phyloP scores from a whole-genome alignment of 208 protist genomes.

The Herpetomonas muscarum region DNA sequence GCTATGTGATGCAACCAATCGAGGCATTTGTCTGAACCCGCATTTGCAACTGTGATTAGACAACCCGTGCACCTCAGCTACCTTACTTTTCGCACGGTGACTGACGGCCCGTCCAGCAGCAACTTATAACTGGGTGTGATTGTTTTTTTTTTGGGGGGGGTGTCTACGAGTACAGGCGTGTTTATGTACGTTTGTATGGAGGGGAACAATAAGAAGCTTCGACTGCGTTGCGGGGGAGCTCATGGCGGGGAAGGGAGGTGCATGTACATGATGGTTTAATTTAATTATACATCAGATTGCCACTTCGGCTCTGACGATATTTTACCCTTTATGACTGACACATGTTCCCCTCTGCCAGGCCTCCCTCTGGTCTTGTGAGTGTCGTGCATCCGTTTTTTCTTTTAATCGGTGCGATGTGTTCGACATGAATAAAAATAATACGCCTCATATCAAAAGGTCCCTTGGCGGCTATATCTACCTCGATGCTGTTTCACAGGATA shows the following conservation, averaged over 20 bases:
- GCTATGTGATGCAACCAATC: conserved; percentile 23
- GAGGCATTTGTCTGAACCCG: conserved; percentile 62
- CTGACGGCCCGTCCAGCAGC: too few species aligned
- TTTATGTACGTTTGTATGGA: too few species aligned
- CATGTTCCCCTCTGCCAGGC: too few species aligned
- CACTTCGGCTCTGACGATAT: too few species aligned
- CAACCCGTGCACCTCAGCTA: conserved; percentile 48
- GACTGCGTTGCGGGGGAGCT: too few species aligned
- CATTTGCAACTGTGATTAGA: conserved; percentile 44
- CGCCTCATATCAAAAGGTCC: conserved; percentile 3
- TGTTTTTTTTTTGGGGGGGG: neutral
- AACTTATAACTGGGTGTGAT: neutral
- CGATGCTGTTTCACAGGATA: conserved; percentile 17
- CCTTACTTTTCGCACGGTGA: conserved; percentile 41
- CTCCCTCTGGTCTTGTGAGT: too few species aligned
- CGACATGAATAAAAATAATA: neutral
- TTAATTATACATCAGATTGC: too few species aligned
- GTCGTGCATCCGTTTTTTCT: too few species aligned
- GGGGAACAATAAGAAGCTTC: too few species aligned
- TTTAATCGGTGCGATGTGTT: conserved; percentile 5
- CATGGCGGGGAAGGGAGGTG: too few species aligned
- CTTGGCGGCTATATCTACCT: conserved; percentile 1
- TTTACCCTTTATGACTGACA: too few species aligned
- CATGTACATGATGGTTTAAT: too few species aligned
- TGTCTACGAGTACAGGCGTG: neutral